Base-by-base conservation (phyloP, 2,329 filamentous ascomycete genomes). In the Penicillium sp. region DNA sequence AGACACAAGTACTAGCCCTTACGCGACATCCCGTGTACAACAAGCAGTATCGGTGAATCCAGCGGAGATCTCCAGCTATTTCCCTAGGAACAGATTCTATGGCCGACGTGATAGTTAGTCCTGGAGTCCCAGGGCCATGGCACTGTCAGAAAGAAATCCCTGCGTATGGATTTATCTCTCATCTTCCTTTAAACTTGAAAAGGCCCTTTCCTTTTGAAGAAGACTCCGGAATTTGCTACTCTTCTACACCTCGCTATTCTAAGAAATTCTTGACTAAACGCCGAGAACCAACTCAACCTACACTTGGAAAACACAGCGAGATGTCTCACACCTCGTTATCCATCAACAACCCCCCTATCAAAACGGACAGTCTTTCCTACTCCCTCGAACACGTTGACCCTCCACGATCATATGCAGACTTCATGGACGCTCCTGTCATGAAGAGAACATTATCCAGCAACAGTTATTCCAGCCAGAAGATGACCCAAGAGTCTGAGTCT, bases 1-100 rank as follows among this genome's bases (percentile, higher is more conserved):
- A 37, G 40, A 42, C 22, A 41, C 46, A 47, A 50, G 39, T 46
- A 46, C 38, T 58, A 51, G 29, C 56, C 50, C 35, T 56, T 54
- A 52, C 54, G 24, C 48, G 51, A 57, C 51, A 57, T 56, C 50
- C 57, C 57, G 57, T 52, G 56, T 58, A 53, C 54, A 43, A 59
- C 51, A 40, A 44, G 23, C 31, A 58, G 27, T 57, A 58, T 59
- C 62, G 64, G 62, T 65, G 62, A 63, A 51, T 48, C 24, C 29
- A 53, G 18, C 38, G 24, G 28, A 20, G 18, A 50, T 29, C 31
- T 29, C 11, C 45, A 5, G 26, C 26, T 24, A 11, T 37, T 10
- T 9, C 24, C 10, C 24, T 26, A 10, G 24, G 8, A 26, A 14
- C 13, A 24, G 35, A 37, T 7, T 11, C 10, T 29, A 59, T 59